Evolutionary conservation across 2,329 filamentous ascomycete genomes (phyloP).

Genomic region (Curvularia spicifera): DNA sequence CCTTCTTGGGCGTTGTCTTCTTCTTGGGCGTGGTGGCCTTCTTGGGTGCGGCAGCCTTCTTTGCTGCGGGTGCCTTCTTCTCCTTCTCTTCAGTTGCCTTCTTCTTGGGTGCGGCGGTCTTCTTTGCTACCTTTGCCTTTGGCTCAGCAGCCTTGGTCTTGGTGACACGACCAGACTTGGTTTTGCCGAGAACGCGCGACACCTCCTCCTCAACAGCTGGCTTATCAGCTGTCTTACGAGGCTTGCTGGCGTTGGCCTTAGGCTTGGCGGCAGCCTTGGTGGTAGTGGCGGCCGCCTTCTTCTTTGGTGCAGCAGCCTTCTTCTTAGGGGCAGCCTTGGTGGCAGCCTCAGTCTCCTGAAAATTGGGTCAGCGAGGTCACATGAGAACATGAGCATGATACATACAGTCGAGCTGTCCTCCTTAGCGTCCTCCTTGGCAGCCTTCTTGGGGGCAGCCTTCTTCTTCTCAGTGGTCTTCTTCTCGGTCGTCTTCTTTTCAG

Average conservation of each 20-base stretch:
- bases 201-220: slow-evolving; percentile 73
- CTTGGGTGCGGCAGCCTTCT: slow-evolving; percentile 49
- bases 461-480: slow-evolving; percentile 40
- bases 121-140: slow-evolving; percentile 14
- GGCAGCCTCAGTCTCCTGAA: slow-evolving; percentile 38
- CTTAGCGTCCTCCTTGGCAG: slow-evolving; percentile 14
- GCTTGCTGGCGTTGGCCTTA: slow-evolving; percentile 57
- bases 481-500: slow-evolving; percentile 29
- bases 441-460: slow-evolving; percentile 36
- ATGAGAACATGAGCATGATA: background rate
- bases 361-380: slow-evolving; percentile 20
- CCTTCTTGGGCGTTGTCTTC: slow-evolving; percentile 56
- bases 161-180: slow-evolving; percentile 83
- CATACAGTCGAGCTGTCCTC: slow-evolving; percentile 29
- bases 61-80: slow-evolving; percentile 50
- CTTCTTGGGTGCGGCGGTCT: slow-evolving; percentile 36
- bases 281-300: slow-evolving; percentile 35
- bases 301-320: slow-evolving; percentile 25
- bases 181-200: slow-evolving; percentile 73
- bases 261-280: slow-evolving; percentile 41
- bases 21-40: slow-evolving; percentile 56
- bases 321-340: slow-evolving; percentile 33
- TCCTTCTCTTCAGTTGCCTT: slow-evolving; percentile 23
- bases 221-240: slow-evolving; percentile 61
- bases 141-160: slow-evolving; percentile 63